Evolutionary conservation across 2,329 filamentous ascomycete species (phyloP).

Genomic region (Aspergillus sergii): DNA sequence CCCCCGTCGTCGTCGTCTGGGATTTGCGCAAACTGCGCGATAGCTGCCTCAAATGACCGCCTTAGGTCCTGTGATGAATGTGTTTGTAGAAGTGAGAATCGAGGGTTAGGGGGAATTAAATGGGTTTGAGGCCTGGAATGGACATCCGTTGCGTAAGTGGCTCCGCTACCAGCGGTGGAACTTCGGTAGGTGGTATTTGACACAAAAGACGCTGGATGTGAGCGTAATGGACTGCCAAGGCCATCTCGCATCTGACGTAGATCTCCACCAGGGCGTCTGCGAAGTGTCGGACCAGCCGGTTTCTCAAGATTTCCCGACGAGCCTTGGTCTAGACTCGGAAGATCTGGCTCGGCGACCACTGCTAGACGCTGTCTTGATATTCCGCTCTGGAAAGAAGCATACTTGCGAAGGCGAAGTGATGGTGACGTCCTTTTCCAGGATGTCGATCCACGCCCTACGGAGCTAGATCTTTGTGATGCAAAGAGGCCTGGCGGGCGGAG

Average conservation of each 20-base stretch:
- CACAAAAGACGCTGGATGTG: constrained; percentile 38
- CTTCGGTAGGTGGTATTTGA: constrained; percentile 40
- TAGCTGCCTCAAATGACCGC: constrained; percentile 83
- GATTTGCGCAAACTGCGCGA: constrained; percentile 82
- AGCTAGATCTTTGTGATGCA: constrained; percentile 31
- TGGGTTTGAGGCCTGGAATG: constrained; percentile 29
- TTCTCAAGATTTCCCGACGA: constrained; percentile 20
- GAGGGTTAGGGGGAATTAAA: constrained; percentile 35
- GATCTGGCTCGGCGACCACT: constrained; percentile 26
- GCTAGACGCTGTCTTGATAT: constrained; percentile 36
- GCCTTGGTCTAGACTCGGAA: constrained; percentile 19
- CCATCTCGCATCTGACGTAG: constrained; percentile 69
- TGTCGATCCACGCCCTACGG: constrained; percentile 26
- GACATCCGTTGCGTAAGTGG: constrained; percentile 17
- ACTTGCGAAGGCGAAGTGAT: constrained; percentile 45
- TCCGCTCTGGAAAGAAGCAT: constrained; percentile 49
- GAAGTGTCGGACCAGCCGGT: constrained; percentile 57
- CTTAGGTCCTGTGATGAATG: constrained; percentile 60
- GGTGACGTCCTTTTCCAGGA: constrained; percentile 31
- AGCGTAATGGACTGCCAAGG: constrained; percentile 58
- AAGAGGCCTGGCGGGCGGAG: constrained; percentile 21
- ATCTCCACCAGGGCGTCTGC: constrained; percentile 74
- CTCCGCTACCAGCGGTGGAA: constrained; percentile 26
- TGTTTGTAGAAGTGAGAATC: constrained; percentile 50
- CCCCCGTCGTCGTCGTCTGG: constrained; percentile 88